phyloP scores from a whole-genome alignment of 495 filamentous ascomycete genomes.

The Penicillium mononematosum region DNA sequence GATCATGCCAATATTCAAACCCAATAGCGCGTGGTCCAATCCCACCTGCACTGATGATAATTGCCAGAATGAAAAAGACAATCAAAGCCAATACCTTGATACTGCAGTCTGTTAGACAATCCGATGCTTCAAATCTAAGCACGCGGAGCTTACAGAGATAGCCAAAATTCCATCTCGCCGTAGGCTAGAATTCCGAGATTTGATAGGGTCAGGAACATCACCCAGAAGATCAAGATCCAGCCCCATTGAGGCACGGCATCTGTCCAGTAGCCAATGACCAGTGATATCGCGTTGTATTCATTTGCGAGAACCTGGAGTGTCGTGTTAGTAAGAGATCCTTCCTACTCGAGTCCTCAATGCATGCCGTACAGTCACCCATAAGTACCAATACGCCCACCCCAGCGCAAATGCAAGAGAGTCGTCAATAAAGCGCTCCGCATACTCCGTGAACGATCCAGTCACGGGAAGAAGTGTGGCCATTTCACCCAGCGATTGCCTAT shows the following conservation, averaged over 20 bases:
- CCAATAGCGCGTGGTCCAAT: conserved; percentile 56
- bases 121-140: background rate
- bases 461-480: conserved; percentile 57
- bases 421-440: conserved; percentile 56
- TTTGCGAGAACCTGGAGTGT: conserved; percentile 42
- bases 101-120: conserved; percentile 16
- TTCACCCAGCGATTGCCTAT: conserved; percentile 55
- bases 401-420: conserved; percentile 52
- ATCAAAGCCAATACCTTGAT: conserved; percentile 57
- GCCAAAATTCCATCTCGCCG: conserved; percentile 58
- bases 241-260: conserved; percentile 49
- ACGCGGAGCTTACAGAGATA: conserved; percentile 29
- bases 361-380: conserved; percentile 49
- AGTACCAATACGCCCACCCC: conserved; percentile 60
- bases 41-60: conserved; percentile 65
- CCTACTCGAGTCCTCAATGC: background rate
- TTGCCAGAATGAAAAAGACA: conserved; percentile 66
- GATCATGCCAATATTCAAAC: conserved; percentile 63
- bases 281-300: conserved; percentile 52
- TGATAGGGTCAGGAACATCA: conserved; percentile 43
- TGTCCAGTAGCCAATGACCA: conserved; percentile 43
- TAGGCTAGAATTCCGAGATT: conserved; percentile 62
- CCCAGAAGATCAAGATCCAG: conserved; percentile 68
- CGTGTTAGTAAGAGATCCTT: conserved; percentile 2
- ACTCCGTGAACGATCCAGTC: conserved; percentile 55